Conservation (phyloP, 2,329 filamentous ascomycete species). For the Trichocomaceae sp. region DNA sequence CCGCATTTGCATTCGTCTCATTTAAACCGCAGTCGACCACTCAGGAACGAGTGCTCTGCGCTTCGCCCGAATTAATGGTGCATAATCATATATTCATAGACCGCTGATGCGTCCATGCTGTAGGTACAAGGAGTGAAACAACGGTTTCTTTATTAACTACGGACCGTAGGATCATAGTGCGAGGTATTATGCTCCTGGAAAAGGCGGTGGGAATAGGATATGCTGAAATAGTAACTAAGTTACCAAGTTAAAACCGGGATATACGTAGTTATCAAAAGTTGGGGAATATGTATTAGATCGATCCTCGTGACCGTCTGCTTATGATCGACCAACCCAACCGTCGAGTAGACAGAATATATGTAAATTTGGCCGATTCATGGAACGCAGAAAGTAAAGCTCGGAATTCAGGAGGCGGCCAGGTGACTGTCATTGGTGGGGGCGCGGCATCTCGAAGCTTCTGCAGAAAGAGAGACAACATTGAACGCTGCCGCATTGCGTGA, state of each 20-base stretch:
- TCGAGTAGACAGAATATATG: neutral
- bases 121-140: neutral
- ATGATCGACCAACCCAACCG: no score
- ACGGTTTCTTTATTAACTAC: neutral
- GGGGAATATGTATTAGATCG: no score
- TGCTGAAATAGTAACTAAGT: no score
- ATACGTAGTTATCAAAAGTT: no score
- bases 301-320: no score
- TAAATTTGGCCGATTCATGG: no score
- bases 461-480: neutral
- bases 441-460: slow-evolving; percentile 8
- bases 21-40: neutral
- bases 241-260: no score
- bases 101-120: neutral
- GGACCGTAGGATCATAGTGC: neutral
- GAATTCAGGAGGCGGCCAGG: neutral
- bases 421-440: slow-evolving; percentile 2
- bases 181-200: neutral
- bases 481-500: no score
- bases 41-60: neutral
- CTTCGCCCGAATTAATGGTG: neutral
- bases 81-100: neutral
- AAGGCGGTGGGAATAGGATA: neutral
- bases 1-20: slow-evolving; percentile 19
- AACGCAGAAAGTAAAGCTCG: neutral